Percentiles rank a stretch among this genome's conserved stretches.
Conservation (phyloP, 495 filamentous ascomycete species). For the Pseudomonodictys pantanalensis region DNA sequence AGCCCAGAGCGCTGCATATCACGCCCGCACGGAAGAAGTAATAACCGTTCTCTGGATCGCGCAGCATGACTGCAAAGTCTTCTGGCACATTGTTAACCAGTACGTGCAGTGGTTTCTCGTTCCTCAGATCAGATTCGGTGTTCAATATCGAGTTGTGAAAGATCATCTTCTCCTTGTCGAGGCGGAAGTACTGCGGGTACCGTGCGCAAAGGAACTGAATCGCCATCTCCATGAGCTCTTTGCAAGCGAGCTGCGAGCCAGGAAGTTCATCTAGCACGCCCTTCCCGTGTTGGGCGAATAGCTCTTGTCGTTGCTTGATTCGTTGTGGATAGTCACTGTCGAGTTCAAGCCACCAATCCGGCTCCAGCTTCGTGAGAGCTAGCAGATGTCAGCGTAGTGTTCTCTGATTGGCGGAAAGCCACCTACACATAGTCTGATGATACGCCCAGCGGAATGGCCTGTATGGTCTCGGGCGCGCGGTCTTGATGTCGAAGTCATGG, state of each 20-base stretch:
- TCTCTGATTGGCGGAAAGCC: too few relatives aligned
- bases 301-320: conserved; percentile 68
- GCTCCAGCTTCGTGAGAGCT: conserved; percentile 79
- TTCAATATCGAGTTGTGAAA: conserved; percentile 72
- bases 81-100: conserved; percentile 83
- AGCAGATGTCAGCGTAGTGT: conserved; percentile 30
- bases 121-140: conserved; percentile 59
- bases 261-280: conserved; percentile 67
- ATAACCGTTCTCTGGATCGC: conserved; percentile 65
- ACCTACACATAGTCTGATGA: conserved; percentile 91
- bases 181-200: conserved; percentile 75
- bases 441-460: conserved; percentile 85
- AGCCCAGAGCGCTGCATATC: conserved; percentile 77
- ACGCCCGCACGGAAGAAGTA: conserved; percentile 78
- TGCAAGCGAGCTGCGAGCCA: conserved; percentile 76
- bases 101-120: conserved; percentile 66
- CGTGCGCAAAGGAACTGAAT: conserved; percentile 75
- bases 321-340: conserved; percentile 69
- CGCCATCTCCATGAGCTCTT: conserved; percentile 88
- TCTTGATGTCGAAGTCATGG: conserved; percentile 51
- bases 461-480: conserved; percentile 43
- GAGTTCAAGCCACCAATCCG: conserved; percentile 89
- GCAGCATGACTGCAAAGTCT: conserved; percentile 79
- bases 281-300: conserved; percentile 63
- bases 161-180: conserved; percentile 56